Evolutionary conservation across 2,329 filamentous ascomycete species (phyloP), one percentile per base, ranked within the genome.

Genomic region (Chaetomium sp.): DNA sequence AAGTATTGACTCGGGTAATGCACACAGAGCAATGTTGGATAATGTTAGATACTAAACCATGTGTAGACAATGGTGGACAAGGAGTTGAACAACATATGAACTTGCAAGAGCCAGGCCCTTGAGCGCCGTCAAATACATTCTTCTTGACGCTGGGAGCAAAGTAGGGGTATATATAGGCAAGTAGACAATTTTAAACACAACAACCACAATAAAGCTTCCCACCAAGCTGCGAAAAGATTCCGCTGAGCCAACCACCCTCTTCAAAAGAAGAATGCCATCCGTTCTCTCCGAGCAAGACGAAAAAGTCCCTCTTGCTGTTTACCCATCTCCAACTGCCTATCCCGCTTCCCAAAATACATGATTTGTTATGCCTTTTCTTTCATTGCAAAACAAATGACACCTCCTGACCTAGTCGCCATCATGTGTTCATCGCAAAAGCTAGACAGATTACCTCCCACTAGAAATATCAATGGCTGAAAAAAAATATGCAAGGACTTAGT

Each of bases 211-310:
- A 27, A 27, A 27, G 19, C 19, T 27, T 27, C 19, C 19, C 19
- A 27, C 19, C 19, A 27, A 27, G 19, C 19, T 27, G 12, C 33
- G 36, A 44, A 46, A 32, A 49, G 44, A 6, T 11, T 41, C 4
- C 47, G 49, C 45, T 40, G 49, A 51, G 48, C 54, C n/a, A 49
- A 27, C 19, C 41, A 45, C 50, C 45, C 49, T 49, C 49, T 52
- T 19, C 36, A 35, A 52, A 49, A 27, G 46, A 41, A 46, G 41
- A 56, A 49, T 49, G 49, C 49, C 35, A 9, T 36, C 50, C 6
- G 19, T 27, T 27, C 19, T 27, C 19, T 27, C 19, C 19, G 19
- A 27, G 19, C 19, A 27, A 27, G 19, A 27, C 19, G 19, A 27
- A 27, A 27, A 27, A 27, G 19, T 27, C 43, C 49, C 11, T 1